These are phyloP conservation scores for Areca catechu DNA, from an alignment of 176 grass and related monocot genomes.

Conservation along the genomic window DNA sequence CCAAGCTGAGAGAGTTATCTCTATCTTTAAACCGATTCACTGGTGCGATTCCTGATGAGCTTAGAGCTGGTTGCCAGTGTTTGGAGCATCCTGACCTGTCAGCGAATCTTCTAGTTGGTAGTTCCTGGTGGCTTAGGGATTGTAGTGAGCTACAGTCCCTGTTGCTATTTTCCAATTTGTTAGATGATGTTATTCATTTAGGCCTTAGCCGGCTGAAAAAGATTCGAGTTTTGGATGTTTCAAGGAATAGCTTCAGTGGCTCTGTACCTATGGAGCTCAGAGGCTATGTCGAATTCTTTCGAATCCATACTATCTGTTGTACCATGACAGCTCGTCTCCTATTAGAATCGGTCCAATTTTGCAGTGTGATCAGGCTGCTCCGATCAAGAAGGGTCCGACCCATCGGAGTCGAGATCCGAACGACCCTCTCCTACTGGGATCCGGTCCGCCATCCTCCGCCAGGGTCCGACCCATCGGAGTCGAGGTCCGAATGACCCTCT, in stretches of 20 bases:
- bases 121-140: constrained; percentile 59
- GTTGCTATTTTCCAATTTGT: constrained; percentile 53
- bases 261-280: constrained; percentile 62
- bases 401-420: too few species aligned
- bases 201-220: constrained; percentile 55
- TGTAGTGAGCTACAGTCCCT: constrained; percentile 46
- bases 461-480: too few species aligned
- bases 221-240: constrained; percentile 62
- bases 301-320: constrained; percentile 50
- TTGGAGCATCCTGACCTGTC: constrained; percentile 64
- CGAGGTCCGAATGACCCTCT: too few species aligned
- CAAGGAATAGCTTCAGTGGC: constrained; percentile 81
- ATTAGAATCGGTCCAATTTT: too few species aligned
- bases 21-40: constrained; percentile 62
- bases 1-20: constrained; percentile 37
- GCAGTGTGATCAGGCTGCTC: too few species aligned
- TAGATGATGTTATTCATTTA: constrained; percentile 67
- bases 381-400: too few species aligned
- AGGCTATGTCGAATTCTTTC: constrained; percentile 44
- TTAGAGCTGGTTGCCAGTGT: constrained; percentile 38
- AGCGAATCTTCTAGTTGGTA: constrained; percentile 60
- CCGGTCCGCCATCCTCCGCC: too few species aligned
- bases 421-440: too few species aligned
- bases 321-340: too few species aligned
- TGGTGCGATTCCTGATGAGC: constrained; percentile 59